Evolutionary conservation across 495 filamentous ascomycete species (phyloP), one percentile per base, ranked within the genome.

Genomic region (Trichocladium antarcticum): DNA sequence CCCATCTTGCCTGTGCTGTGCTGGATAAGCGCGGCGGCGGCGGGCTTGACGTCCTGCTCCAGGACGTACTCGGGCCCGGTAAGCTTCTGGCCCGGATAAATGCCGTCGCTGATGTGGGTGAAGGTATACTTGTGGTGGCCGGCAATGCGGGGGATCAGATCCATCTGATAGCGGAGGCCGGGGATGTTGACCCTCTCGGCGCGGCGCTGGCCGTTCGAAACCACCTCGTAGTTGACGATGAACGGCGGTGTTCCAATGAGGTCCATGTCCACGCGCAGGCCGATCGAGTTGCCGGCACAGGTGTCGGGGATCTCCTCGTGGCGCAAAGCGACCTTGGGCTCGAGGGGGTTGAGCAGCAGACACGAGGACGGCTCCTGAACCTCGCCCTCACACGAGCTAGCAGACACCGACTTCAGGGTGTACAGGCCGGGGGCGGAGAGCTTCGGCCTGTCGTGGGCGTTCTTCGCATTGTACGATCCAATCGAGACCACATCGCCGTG

Each of bases 231-330:
- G 3, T 68, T 66, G 20, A 98, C 70, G 7, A 71, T 67, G 68
- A 97, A 98, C 5, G 88, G 88, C 44, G 92, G 92, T 0, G 89
- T 93, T 28, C 92, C 92, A 19, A 86, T 81, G 36, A 98, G 66
- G 53, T 95, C 85, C 37, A 97, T 67, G 56, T 89, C 85, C 19
- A 98, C 86, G 10, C 81, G 74, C 32, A 97, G 73, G 19, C 92
- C 92, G 53, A 98, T 84, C 0, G 90, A 86, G 57, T 86, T 94
- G 41, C 88, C 85, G 34, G 89, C 90, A 65, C 92, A 98, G 56
- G 90, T 94, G 60, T 97, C 92, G 34, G 83, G 82, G 28, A 97
- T 85, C 55, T 87, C 82, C 55, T 94, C 83, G 1, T 80, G 66
- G 36, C 71, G 75, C 32, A 97, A 69, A 5, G 76, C 67, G 45